phyloP scores from a whole-genome alignment of 2,329 filamentous ascomycete species.

The Hypoxylon sp. region DNA sequence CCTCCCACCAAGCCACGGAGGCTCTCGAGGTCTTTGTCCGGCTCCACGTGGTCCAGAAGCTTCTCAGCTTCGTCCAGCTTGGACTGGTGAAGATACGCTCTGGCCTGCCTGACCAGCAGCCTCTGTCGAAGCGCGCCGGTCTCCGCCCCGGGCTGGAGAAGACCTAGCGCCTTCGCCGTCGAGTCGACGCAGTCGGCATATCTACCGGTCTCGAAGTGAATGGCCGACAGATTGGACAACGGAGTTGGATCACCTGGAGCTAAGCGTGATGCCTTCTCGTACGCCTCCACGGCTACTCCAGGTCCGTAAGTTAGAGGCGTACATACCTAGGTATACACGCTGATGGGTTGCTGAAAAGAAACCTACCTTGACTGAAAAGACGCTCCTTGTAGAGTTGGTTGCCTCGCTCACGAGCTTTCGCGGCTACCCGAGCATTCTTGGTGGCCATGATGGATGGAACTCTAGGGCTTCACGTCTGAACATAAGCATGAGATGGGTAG shows the following conservation, averaged over 20 bases:
- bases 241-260: constrained; percentile 30
- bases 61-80: constrained; percentile 12
- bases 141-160: constrained; percentile 7
- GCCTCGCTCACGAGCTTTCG: constrained; percentile 22
- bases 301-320: background rate
- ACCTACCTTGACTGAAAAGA: constrained; percentile 28
- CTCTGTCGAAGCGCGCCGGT: constrained; percentile 5
- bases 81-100: constrained; percentile 29
- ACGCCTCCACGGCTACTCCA: constrained; percentile 25
- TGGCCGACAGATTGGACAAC: constrained; percentile 36
- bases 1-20: constrained; percentile 11
- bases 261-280: constrained; percentile 28
- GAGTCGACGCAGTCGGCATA: constrained; percentile 31
- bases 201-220: constrained; percentile 35
- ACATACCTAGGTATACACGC: background rate
- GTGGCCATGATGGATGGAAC: constrained; percentile 13
- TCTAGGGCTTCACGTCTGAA: too few relatives aligned
- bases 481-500: background rate
- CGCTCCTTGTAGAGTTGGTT: constrained; percentile 27
- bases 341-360: too few relatives aligned
- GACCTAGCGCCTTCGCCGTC: constrained; percentile 17
- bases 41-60: constrained; percentile 10
- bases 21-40: constrained; percentile 14
- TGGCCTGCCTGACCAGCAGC: constrained; percentile 32
- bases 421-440: background rate